These are phyloP conservation scores for Diutina scorzettiae DNA, from an alignment of 1,139 yeast genomes.

Conservation along the genomic window DNA sequence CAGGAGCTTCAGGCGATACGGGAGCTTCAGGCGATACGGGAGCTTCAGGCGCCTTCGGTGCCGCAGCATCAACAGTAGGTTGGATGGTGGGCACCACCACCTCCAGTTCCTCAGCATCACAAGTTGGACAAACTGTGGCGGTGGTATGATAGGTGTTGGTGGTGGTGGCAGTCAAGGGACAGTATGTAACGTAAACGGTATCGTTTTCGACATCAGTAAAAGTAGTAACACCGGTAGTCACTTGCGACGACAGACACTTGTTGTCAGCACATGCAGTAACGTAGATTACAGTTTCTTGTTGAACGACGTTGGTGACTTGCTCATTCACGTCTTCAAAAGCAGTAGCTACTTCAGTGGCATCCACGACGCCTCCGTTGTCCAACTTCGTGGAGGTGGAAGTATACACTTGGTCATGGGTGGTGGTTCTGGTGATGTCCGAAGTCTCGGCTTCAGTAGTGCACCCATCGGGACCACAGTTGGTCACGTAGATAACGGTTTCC, in stretches of 20 bases:
- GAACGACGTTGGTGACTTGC: neutral
- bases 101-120: neutral
- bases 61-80: neutral
- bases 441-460: neutral
- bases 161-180: neutral
- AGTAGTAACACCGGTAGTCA: constrained; percentile 9
- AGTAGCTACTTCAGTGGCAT: neutral
- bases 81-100: neutral
- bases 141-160: neutral
- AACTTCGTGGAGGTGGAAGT: constrained; percentile 1
- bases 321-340: neutral
- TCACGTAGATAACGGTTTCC: constrained; percentile 1
- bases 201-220: constrained; percentile 8
- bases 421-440: neutral
- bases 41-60: neutral
- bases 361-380: neutral
- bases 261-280: neutral
- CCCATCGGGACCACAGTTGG: neutral
- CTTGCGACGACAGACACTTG: neutral
- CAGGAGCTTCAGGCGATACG: neutral
- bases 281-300: neutral
- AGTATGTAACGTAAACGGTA: neutral
- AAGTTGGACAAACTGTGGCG: constrained; percentile 3
- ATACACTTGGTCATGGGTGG: neutral
- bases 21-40: neutral